Percentiles rank a stretch among this genome's conserved stretches.
Evolutionary conservation across 495 filamentous ascomycete genomes (phyloP).

Genomic region (Penicillium tannophilum): DNA sequence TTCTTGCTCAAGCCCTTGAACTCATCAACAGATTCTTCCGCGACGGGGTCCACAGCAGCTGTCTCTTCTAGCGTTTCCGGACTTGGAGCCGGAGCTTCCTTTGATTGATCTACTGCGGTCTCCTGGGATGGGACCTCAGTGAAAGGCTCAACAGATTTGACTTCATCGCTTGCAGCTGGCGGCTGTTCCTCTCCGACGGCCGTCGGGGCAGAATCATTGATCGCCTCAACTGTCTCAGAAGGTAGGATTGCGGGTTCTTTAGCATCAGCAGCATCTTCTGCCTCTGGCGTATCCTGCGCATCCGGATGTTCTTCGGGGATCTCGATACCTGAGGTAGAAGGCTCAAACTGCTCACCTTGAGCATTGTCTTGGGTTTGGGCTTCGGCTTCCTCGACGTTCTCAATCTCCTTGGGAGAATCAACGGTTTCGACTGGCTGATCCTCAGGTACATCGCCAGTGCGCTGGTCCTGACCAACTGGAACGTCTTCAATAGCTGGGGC

Average conservation of each 20-base stretch:
- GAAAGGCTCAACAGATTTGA: neutral
- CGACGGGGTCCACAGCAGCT: neutral
- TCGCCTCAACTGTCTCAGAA: neutral
- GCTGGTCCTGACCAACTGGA: conserved; percentile 1
- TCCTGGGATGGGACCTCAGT: neutral
- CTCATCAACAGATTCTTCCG: conserved; percentile 7
- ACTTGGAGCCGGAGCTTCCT: neutral
- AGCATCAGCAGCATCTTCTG: neutral
- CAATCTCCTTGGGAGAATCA: conserved; percentile 14
- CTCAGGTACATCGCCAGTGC: neutral
- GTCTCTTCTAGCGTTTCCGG: neutral
- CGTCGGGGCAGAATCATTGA: neutral
- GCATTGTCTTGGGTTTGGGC: conserved; percentile 6
- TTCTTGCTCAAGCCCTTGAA: conserved; percentile 9
- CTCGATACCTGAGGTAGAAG: neutral
- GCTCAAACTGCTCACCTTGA: conserved; percentile 3
- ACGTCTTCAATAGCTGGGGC: conserved; percentile 1
- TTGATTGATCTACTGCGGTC: neutral
- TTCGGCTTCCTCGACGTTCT: conserved; percentile 13
- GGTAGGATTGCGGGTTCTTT: neutral
- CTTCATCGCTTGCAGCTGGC: neutral
- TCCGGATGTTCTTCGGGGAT: neutral
- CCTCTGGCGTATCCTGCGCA: neutral
- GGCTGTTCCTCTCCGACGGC: conserved; percentile 1
- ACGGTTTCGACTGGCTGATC: conserved; percentile 3